phyloP scores from a whole-genome alignment of 2,329 filamentous ascomycete genomes.

The Xylariomycetidae sp. region DNA sequence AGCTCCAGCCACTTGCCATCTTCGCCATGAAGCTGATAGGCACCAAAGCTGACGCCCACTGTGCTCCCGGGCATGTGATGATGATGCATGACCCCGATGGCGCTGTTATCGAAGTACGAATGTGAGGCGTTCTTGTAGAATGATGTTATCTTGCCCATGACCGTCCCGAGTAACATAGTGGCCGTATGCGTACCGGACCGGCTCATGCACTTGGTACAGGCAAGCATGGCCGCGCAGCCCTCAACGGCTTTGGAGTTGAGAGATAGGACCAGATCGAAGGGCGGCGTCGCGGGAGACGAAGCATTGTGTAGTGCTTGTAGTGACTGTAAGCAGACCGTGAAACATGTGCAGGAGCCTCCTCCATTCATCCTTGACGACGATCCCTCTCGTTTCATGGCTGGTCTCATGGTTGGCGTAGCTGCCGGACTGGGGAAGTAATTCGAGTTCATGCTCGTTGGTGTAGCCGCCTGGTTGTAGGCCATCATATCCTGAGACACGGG shows the following conservation, averaged over 20 bases:
- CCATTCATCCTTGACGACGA: too few relatives aligned
- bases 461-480: constrained; percentile 29
- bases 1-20: constrained; percentile 43
- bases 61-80: constrained; percentile 14
- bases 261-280: constrained; percentile 40
- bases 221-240: constrained; percentile 42
- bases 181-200: constrained; percentile 38
- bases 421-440: constrained; percentile 37
- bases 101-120: constrained; percentile 32
- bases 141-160: constrained; percentile 43
- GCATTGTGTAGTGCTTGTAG: constrained; percentile 44
- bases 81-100: constrained; percentile 11
- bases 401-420: constrained; percentile 30
- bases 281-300: constrained; percentile 31
- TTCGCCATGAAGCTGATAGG: constrained; percentile 41
- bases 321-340: constrained; percentile 41
- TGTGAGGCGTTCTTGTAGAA: constrained; percentile 40
- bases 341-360: constrained; percentile 39
- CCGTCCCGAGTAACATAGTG: constrained; percentile 45
- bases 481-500: constrained; percentile 27
- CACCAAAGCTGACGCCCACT: constrained; percentile 37
- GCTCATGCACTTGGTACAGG: constrained; percentile 40
- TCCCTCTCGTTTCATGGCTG: too few relatives aligned
- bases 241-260: constrained; percentile 45
- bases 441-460: constrained; percentile 29